phyloP scores from a whole-genome alignment of 2,329 filamentous ascomycete species.

The Phoma sp. region DNA sequence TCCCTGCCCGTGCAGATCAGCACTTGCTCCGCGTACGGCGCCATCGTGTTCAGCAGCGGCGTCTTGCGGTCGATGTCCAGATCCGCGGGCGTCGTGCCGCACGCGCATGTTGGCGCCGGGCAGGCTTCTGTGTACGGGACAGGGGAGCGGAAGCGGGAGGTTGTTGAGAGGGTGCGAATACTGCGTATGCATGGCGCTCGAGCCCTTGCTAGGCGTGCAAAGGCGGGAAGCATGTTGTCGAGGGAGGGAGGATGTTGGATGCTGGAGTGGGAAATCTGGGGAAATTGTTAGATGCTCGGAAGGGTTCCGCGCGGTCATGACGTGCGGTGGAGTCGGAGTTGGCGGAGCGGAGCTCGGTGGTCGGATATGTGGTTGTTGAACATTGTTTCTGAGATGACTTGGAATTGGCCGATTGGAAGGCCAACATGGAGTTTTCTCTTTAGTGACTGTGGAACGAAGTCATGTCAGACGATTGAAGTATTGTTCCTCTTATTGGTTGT shows the following conservation, averaged over 20 bases:
- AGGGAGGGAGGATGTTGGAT: not conserved
- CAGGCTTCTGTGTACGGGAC: conserved; percentile 55
- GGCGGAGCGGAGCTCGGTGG: conserved; percentile 9
- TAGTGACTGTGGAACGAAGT: too few relatives aligned
- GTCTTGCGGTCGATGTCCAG: conserved; percentile 77
- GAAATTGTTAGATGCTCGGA: conserved; percentile 10
- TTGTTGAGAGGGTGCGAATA: conserved; percentile 15
- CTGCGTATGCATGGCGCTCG: not conserved
- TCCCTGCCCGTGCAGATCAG: conserved; percentile 79
- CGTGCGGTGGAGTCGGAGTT: conserved; percentile 10
- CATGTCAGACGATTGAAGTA: too few relatives aligned
- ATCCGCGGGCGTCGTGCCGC: conserved; percentile 68
- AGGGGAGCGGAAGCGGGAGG: conserved; percentile 14
- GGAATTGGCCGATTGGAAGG: too few relatives aligned
- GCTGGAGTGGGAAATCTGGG: not conserved
- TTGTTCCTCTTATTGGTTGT: too few relatives aligned
- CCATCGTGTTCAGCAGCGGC: conserved; percentile 76
- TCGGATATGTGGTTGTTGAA: not conserved
- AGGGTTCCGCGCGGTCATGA: not conserved
- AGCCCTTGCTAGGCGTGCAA: conserved; percentile 1
- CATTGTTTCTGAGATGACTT: too few relatives aligned
- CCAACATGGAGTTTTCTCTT: too few relatives aligned
- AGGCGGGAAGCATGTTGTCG: not conserved
- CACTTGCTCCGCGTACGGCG: conserved; percentile 80
- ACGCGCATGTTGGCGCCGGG: conserved; percentile 77